A percentile compares a stretch with the other conserved stretches of the same genome.
Evolutionary conservation across 768 basidiomycete species (phyloP).

Genomic region (Phylloporus arenicola): DNA sequence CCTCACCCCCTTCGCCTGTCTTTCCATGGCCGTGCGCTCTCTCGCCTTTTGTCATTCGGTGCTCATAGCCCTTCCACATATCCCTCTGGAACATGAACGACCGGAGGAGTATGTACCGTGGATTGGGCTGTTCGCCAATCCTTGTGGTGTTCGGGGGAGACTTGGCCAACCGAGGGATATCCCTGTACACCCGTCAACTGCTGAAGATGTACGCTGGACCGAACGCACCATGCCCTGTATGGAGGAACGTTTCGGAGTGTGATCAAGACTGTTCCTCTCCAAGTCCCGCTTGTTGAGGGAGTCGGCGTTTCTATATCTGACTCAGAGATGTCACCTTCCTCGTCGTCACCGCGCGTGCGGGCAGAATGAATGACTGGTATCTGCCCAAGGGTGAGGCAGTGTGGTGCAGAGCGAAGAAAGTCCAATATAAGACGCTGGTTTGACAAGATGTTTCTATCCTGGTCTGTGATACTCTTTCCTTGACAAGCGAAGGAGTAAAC

Average conservation of each 20-base stretch:
- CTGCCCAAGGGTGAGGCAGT: slow-evolving; percentile 54
- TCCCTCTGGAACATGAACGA: slow-evolving; percentile 74
- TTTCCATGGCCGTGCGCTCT: slow-evolving; percentile 57
- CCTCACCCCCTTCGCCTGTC: slow-evolving; percentile 71
- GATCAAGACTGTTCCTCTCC: slow-evolving; percentile 73
- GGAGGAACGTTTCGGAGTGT: slow-evolving; percentile 84
- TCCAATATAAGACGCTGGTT: slow-evolving; percentile 82
- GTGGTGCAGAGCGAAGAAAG: slow-evolving; percentile 71
- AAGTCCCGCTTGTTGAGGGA: background rate
- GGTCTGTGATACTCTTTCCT: slow-evolving; percentile 90
- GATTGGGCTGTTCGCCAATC: slow-evolving; percentile 48
- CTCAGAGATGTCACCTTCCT: slow-evolving; percentile 14
- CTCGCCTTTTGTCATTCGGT: slow-evolving; percentile 92
- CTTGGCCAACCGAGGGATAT: slow-evolving; percentile 71
- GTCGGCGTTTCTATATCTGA: slow-evolving; percentile 12
- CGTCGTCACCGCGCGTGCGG: slow-evolving; percentile 47
- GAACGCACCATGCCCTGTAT: slow-evolving; percentile 76
- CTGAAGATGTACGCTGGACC: slow-evolving; percentile 7
- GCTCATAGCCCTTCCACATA: slow-evolving; percentile 81
- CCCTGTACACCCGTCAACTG: slow-evolving; percentile 41
- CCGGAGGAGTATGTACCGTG: slow-evolving; percentile 62
- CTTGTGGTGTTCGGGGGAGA: slow-evolving; percentile 54
- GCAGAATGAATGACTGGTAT: slow-evolving; percentile 39
- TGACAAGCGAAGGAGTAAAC: slow-evolving; percentile 4
- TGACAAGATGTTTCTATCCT: slow-evolving; percentile 85